Base-by-base conservation (phyloP, 2,329 filamentous ascomycete genomes). In the Rosellinia necatrix region DNA sequence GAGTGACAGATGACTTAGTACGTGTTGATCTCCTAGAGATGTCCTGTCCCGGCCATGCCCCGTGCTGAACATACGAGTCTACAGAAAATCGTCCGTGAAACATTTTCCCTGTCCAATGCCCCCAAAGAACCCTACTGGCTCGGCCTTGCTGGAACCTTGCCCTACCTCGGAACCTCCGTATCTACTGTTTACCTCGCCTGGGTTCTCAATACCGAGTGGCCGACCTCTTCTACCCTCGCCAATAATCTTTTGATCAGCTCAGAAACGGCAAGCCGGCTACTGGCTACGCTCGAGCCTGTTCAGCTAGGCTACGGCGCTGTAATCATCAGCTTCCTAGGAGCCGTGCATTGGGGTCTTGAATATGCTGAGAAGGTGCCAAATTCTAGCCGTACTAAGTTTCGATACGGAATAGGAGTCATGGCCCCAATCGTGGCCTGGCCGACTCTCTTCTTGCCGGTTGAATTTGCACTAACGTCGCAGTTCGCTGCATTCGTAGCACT, bases 271-370 rank as follows among this genome's bases (percentile, higher is more conserved):
- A 84, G 86, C 58, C 76, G 89, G 21, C 78, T 91, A 52, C 81
- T 97, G 8, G 82, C 87, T 63, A 72, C 91, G 13, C 79, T 96
- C 25, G 92, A 96, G 75, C 92, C 92, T 10, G 76, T 97, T 49
- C 93, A 97, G 74, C 82, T 97, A 51, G 92, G 91, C 56, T 96
- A 96, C 67, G 92, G 93, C 52, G 93, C 92, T 43, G 85, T 96
- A 55, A 94, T 96, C 67, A 89, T 96, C 66, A 96, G 92, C 24
- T 97, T 96, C 80, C 83, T 97, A 1, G 93, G 93, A 40, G 92
- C 92, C 29, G 87, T 96, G 67, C 93, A 97, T 74, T 97, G 84
- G 93, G 92, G 92, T 53, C 80, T 96, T 15, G 92, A 96, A 74
- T 96, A 88, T 72, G 89, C 89, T 47, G 82, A 82, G 77, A 88